Evolutionary conservation across 306 rosid genomes (phyloP).

Genomic region (Quercus engelmannii): DNA sequence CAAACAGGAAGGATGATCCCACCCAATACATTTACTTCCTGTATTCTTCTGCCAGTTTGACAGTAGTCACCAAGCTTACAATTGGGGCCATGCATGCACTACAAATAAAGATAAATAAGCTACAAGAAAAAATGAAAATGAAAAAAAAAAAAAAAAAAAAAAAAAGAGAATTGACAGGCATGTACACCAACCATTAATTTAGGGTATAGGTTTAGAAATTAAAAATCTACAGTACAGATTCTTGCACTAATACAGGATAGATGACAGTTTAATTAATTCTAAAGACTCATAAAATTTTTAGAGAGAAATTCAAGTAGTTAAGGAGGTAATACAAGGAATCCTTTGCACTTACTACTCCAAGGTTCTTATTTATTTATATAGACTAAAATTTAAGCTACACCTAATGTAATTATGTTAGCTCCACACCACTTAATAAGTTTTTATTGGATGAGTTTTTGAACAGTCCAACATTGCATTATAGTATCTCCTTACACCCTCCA

Average conservation of each 20-base stretch:
- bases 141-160: background rate
- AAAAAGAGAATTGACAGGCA: background rate
- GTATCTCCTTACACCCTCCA: too few species aligned
- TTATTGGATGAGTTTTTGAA: too few species aligned
- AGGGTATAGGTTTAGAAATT: background rate
- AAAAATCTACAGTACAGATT: background rate
- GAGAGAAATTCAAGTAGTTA: background rate
- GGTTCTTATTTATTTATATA: background rate
- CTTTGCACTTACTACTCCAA: background rate
- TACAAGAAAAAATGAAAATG: background rate
- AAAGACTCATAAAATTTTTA: background rate
- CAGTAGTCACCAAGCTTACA: conserved; percentile 89
- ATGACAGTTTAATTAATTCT: background rate
- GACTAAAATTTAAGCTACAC: too few species aligned
- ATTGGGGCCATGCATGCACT: conserved; percentile 99
- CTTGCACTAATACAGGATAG: background rate
- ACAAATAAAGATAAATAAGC: conserved; percentile 33
- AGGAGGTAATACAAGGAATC: background rate
- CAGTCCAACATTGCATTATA: too few species aligned
- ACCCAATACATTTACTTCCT: conserved; percentile 94
- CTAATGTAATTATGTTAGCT: too few species aligned
- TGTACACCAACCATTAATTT: too few species aligned
- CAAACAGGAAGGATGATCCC: conserved; percentile 98
- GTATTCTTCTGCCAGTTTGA: conserved; percentile 92
- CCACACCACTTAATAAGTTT: too few species aligned